Base-by-base conservation (phyloP, 352 stramenopile genomes). In the Phytophthora nicotianae region DNA sequence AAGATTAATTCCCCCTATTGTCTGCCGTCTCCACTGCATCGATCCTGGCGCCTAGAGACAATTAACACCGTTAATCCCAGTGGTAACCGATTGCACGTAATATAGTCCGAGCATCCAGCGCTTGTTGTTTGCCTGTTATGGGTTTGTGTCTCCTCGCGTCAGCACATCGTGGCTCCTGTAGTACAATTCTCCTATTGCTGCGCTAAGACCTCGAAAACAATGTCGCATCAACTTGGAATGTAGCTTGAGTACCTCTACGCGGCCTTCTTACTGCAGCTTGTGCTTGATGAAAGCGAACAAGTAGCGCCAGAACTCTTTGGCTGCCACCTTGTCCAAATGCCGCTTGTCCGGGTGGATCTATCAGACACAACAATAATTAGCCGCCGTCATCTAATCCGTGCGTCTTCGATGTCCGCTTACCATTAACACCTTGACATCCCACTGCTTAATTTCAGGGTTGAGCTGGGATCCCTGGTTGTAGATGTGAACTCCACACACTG, bases 401-500 rank as follows among this genome's bases (percentile, higher is more conserved):
- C 42, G 0, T 37, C 27, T 41, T 10, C 2, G 6, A 23, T 6
- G 20, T 2, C 7, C 37, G 57, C 67, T 45, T 65, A 91, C 79
- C 88, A 96, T 96, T n/a, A 94, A 69, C 59, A 96, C 85, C 65
- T 93, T 93, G 47, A 96, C 88, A 63, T 96, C 88, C 88, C 88
- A 96, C 52, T 95, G 86, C 70, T 96, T 94, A 68, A 96, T 90
- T 5, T 96, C 87, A 6, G 88, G 69, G 46, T 72, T 82, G 7
- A 96, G 72, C 52, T 91, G 75, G 0, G 87, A 88, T 10, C 87
- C 87, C 57, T 96, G 87, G 27, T 81, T 88, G 65, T 96, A 93
- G 27, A 96, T 88, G 59, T 96, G 74, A 41, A 96, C 81, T 37
- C 87, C 87, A 29, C 85, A 94, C 33, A 90, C 86, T 92, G 38